Conservation (phyloP, 305 asterid species). For the Fraxinus sp. region DNA sequence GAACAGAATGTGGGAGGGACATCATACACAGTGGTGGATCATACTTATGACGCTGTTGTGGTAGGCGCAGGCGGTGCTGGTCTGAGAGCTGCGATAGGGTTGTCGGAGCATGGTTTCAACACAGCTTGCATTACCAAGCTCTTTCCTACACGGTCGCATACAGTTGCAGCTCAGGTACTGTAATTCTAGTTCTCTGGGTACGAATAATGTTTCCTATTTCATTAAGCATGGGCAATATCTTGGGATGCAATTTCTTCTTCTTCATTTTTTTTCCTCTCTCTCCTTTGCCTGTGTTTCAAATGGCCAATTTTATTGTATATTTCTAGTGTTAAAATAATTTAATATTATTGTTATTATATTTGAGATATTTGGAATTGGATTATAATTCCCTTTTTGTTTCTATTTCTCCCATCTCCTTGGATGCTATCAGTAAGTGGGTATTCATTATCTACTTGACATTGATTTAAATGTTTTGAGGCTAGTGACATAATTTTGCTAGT, state of each 20-base stretch:
- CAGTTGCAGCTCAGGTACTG: slow-evolving; percentile 95
- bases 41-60: slow-evolving; percentile 96
- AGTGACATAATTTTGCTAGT: neutral
- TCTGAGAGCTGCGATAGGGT: slow-evolving; percentile 93
- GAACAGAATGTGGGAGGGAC: slow-evolving; percentile 64
- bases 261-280: neutral
- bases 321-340: neutral
- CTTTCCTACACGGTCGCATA: slow-evolving; percentile 97
- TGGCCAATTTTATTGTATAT: slow-evolving; percentile 15
- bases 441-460: neutral
- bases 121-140: slow-evolving; percentile 98
- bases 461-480: neutral
- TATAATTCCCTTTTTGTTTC: neutral
- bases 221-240: neutral
- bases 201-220: neutral
- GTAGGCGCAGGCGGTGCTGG: slow-evolving; percentile 99
- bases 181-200: slow-evolving; percentile 11
- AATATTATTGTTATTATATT: neutral
- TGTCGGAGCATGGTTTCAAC: slow-evolving; percentile 97
- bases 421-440: neutral
- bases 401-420: neutral
- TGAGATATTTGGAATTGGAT: neutral
- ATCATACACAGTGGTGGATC: slow-evolving; percentile 86
- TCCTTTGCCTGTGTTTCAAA: neutral
- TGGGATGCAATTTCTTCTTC: neutral